Evolutionary conservation across 306 rosid species (phyloP), one percentile per base, ranked within the genome.

Genomic region (Vicia villosa): DNA sequence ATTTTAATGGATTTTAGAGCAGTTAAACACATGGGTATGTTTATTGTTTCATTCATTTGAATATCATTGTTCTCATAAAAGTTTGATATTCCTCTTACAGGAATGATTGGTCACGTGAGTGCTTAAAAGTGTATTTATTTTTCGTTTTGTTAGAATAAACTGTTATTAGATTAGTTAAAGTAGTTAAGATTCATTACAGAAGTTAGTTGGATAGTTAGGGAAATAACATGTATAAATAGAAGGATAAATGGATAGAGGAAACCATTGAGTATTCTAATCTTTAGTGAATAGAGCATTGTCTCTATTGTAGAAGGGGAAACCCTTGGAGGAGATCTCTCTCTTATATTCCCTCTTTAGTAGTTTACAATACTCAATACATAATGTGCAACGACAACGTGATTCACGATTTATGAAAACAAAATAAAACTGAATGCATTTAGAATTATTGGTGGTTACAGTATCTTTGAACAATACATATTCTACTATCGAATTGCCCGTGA

Each of bases 1-100:
- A 14, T 65, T 65, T 54, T 20, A 16, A 65, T 40, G 66, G 8
- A 51, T 73, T 21, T 32, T 55, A 17, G 64, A 30, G 72, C 21
- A 50, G 57, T 55, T 32, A 24, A 68, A 36, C 37, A 26, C 38
- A 26, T 26, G 38, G 37, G 9, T 38, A 38, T 68, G 8, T 59
- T 68, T 37, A 16, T 47, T 47, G 68, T 68, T 49, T 68, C 43
- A 24, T 52, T 45, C 43, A 24, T 52, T 45, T 68, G 47, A 49
- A 15, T 49, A 59, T 51, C 57, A 17, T 40, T 60, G 65, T 49
- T 68, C 46, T 24, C 22, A 50, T 47, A 60, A 43, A 45, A 47
- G 22, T 49, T 68, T 36, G 36, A 40, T 57, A 22, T 20, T 49
- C 52, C 67, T 34, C 34, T 58, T 47, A 15, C 10, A 32, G 3